phyloP scores from a whole-genome alignment of 2,329 filamentous ascomycete genomes.

The Ceratocystiopsis sp. region DNA sequence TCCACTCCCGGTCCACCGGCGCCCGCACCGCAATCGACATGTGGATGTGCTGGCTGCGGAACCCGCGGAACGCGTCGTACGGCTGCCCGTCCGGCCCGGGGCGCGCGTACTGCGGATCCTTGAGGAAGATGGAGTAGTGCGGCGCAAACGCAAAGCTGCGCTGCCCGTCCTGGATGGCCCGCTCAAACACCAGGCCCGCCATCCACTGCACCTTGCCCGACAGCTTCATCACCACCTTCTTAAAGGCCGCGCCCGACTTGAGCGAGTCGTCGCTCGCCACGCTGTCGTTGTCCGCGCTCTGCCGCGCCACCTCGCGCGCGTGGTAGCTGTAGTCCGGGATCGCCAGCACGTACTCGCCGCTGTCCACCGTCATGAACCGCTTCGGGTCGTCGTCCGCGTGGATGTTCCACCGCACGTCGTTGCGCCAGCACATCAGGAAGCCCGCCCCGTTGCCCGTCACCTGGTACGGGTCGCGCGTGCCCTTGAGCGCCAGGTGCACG shows the following conservation, averaged over 20 bases:
- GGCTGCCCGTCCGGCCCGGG: constrained; percentile 27
- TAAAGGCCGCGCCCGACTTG: constrained; percentile 70
- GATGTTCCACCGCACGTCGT: constrained; percentile 76
- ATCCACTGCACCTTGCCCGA: constrained; percentile 92
- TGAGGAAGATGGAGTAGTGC: constrained; percentile 81
- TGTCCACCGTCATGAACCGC: constrained; percentile 89
- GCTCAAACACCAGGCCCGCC: constrained; percentile 81
- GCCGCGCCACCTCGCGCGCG: constrained; percentile 47
- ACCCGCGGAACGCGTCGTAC: constrained; percentile 94
- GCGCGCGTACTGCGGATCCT: constrained; percentile 59
- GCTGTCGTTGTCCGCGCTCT: constrained; percentile 37
- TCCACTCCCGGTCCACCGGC: constrained; percentile 76
- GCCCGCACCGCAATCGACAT: constrained; percentile 83
- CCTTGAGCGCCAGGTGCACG: constrained; percentile 84
- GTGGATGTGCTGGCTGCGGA: constrained; percentile 92
- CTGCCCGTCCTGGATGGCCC: constrained; percentile 51
- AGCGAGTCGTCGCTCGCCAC: constrained; percentile 44
- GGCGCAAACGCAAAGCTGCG: constrained; percentile 80
- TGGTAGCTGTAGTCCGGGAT: constrained; percentile 87
- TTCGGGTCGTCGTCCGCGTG: constrained; percentile 74
- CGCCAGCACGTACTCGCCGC: constrained; percentile 85
- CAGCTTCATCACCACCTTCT: constrained; percentile 97
- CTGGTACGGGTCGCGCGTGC: constrained; percentile 78
- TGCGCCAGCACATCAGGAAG: constrained; percentile 97
- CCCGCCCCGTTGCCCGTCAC: constrained; percentile 86